Evolutionary conservation across 1,284 basidiomycete species (phyloP), one percentile per base, ranked within the genome.

Genomic region (Fistulinella cinereoalba): DNA sequence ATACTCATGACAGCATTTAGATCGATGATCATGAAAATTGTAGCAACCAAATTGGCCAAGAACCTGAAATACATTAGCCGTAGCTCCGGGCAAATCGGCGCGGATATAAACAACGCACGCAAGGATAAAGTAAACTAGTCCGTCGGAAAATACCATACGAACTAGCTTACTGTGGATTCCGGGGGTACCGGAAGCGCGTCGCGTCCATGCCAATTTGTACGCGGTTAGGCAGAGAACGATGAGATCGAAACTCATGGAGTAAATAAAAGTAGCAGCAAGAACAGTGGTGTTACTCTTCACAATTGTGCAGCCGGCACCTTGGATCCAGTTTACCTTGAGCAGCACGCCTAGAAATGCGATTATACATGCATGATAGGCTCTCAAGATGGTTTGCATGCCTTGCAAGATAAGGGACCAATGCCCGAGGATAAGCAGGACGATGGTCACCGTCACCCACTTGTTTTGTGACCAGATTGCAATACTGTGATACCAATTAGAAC

Each of bases 231-330:
- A 56, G 36, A 77, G 62, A 39, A 77, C 70, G 37, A 71, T 25
- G 27, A 75, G 58, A 53, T 77, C 75, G 55, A 77, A 74, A 46
- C 58, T 50, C 75, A 76, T 77, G 33, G 73, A 68, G 56, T 75
- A 75, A 45, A 74, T 71, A 43, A 74, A 74, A 1, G 68, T 71
- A 10, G 67, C 69, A 4, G 71, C 67, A 29, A 74, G 67, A 39
- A 70, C 55, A 10, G 64, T 72, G 43, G 64, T 73, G 51, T 69
- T 68, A 10, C 69, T 71, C 29, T 64, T 37, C 29, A 60, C 46
- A 44, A 73, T 72, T 1, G 58, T 59, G 51, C 72, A 74, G 0
- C 68, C 70, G 21, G 50, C 34, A n/a, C 56, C 57, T 13, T 59
- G 56, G 19, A 67, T 47, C 69, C 68, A 74, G 3, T 47, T 46